A percentile compares a stretch with the other conserved stretches of the same genome.
Conservation (phyloP, 371 early-diverging fungal genomes). For the Dentiscutata heterogama region DNA sequence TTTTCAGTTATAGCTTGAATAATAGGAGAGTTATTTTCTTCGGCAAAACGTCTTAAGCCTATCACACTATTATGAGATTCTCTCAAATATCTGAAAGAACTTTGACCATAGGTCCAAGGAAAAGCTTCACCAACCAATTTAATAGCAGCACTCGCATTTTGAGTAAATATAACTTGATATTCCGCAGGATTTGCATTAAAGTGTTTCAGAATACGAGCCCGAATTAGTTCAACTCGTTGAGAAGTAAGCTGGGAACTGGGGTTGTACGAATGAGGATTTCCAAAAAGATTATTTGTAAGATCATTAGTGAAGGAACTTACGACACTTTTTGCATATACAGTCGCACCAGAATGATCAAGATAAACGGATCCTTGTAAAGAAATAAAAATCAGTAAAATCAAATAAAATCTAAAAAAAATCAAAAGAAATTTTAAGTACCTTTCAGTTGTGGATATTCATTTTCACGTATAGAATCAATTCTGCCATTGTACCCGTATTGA, state of each 20-base stretch:
- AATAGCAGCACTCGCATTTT: constrained; percentile 69
- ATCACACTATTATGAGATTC: constrained; percentile 78
- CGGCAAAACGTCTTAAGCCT: constrained; percentile 67
- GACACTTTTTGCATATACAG: constrained; percentile 61
- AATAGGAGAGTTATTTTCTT: constrained; percentile 12
- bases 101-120: constrained; percentile 53
- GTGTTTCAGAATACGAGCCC: constrained; percentile 59
- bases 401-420: no score
- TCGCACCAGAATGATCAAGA: constrained; percentile 77
- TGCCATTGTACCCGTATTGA: constrained; percentile 56
- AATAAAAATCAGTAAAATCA: no score
- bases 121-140: constrained; percentile 66
- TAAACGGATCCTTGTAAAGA: constrained; percentile 32
- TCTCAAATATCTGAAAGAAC: constrained; percentile 61
- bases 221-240: constrained; percentile 58
- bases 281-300: constrained; percentile 62
- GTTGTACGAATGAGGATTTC: constrained; percentile 77
- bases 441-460: constrained; percentile 65
- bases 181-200: constrained; percentile 58
- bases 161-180: constrained; percentile 68
- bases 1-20: constrained; percentile 36
- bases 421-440: neutral
- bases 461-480: constrained; percentile 58
- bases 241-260: constrained; percentile 62
- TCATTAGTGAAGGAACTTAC: constrained; percentile 58